A percentile compares a stretch with the other conserved stretches of the same genome.
phyloP scores from a whole-genome alignment of 352 stramenopile genomes.

The Aphanomyces invadans region DNA sequence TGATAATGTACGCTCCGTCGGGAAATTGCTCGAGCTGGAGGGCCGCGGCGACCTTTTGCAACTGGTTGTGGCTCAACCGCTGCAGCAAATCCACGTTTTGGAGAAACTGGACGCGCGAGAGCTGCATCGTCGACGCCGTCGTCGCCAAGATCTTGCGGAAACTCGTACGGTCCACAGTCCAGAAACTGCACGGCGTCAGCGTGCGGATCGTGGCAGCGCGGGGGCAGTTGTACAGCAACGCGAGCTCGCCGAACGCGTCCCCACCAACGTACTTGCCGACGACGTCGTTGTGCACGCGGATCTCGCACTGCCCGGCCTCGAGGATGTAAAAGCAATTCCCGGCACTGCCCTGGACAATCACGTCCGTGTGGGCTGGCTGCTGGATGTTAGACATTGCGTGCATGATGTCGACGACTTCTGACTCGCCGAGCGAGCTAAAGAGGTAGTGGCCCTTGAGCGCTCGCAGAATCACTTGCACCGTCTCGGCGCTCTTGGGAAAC shows the following conservation, averaged over 20 bases:
- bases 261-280: conserved; percentile 71
- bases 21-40: conserved; percentile 81
- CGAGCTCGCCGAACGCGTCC: conserved; percentile 93
- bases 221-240: conserved; percentile 94
- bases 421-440: conserved; percentile 65
- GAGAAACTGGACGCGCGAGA: conserved; percentile 84
- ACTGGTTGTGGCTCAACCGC: conserved; percentile 80
- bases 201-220: conserved; percentile 90
- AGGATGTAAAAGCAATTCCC: conserved; percentile 93
- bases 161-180: conserved; percentile 87
- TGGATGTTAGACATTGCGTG: conserved; percentile 75
- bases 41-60: conserved; percentile 75
- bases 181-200: conserved; percentile 80
- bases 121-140: conserved; percentile 60
- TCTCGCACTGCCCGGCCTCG: conserved; percentile 81
- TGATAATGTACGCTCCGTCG: conserved; percentile 89
- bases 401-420: conserved; percentile 76
- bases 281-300: conserved; percentile 71
- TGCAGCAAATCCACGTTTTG: conserved; percentile 91
- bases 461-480: conserved; percentile 65
- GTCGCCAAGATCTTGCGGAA: conserved; percentile 80
- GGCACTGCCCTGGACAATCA: conserved; percentile 74
- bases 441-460: conserved; percentile 78
- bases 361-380: conserved; percentile 46
- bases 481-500: conserved; percentile 68